These are phyloP conservation scores for Grigorovia transvaalensis DNA, from an alignment of 805 yeast species.

Conservation along the genomic window DNA sequence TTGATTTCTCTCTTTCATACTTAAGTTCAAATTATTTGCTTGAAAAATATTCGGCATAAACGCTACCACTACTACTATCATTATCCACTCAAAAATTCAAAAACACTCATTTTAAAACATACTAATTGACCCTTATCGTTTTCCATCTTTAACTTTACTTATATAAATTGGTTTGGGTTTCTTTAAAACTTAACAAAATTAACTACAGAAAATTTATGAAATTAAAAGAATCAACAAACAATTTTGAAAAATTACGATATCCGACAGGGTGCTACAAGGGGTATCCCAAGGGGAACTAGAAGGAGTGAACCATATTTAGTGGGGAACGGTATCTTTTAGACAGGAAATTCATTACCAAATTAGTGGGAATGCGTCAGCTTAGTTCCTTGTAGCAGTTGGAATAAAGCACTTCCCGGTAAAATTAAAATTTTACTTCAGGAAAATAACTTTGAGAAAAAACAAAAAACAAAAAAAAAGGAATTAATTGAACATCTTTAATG, in stretches of 20 bases:
- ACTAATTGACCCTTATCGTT: conserved; percentile 99
- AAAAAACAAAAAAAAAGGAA: too few species aligned
- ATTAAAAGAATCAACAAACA: neutral
- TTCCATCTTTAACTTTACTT: conserved; percentile 68
- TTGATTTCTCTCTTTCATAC: neutral
- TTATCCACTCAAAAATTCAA: neutral
- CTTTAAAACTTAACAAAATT: neutral
- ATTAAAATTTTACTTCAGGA: neutral
- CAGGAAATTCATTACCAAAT: neutral
- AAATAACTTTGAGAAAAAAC: neutral
- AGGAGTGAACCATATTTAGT: neutral
- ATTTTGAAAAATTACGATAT: neutral
- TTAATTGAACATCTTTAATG: neutral
- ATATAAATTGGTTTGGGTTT: conserved; percentile 6
- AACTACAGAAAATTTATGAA: neutral
- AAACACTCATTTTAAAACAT: conserved; percentile 35
- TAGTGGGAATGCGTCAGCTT: neutral
- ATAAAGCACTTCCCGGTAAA: too few species aligned
- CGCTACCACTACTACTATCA: neutral
- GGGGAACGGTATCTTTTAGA: neutral
- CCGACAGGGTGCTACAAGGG: neutral
- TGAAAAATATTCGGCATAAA: neutral
- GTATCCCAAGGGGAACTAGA: neutral
- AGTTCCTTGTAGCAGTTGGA: neutral
- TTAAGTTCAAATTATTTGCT: neutral